These are phyloP conservation scores for Omphalotus guepiniiformis DNA, from an alignment of 768 basidiomycete species.

Conservation along the genomic window DNA sequence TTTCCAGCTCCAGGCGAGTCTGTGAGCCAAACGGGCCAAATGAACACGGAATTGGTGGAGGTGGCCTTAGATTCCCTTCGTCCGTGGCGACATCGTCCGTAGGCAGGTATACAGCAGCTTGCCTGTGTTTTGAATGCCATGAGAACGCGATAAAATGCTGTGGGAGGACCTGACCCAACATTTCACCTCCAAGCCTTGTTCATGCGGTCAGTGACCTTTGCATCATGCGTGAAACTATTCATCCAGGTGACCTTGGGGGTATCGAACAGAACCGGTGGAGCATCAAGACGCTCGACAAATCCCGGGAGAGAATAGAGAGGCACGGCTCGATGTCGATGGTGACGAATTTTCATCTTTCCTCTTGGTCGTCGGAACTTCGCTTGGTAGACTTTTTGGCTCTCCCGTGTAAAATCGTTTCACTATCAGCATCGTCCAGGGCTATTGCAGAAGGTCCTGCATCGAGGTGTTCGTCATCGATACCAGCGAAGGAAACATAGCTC, in stretches of 20 bases:
- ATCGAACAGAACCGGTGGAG: constrained; percentile 47
- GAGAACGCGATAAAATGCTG: constrained; percentile 75
- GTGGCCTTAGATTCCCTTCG: constrained; percentile 45
- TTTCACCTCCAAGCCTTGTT: constrained; percentile 72
- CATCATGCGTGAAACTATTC: constrained; percentile 49
- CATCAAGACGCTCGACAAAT: constrained; percentile 56
- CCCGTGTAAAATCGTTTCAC: constrained; percentile 56
- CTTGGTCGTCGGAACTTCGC: background rate
- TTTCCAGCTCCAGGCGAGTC: constrained; percentile 39
- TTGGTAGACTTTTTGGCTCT: constrained; percentile 18
- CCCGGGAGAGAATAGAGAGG: constrained; percentile 50
- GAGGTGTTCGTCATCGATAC: constrained; percentile 23
- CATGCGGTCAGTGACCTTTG: constrained; percentile 48
- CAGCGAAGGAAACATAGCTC: constrained; percentile 40
- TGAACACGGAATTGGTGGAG: constrained; percentile 54
- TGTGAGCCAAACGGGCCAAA: constrained; percentile 65
- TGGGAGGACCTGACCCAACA: constrained; percentile 70
- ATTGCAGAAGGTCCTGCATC: constrained; percentile 35
- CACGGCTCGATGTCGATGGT: constrained; percentile 70
- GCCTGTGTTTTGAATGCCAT: constrained; percentile 72
- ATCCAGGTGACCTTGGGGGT: constrained; percentile 40
- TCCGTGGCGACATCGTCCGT: constrained; percentile 45
- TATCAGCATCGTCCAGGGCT: constrained; percentile 33
- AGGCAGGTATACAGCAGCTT: constrained; percentile 57
- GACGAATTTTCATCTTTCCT: constrained; percentile 38